Evolutionary conservation across 177 flowering plant genomes (phyloP).

Genomic region (Vitis hybrid): DNA sequence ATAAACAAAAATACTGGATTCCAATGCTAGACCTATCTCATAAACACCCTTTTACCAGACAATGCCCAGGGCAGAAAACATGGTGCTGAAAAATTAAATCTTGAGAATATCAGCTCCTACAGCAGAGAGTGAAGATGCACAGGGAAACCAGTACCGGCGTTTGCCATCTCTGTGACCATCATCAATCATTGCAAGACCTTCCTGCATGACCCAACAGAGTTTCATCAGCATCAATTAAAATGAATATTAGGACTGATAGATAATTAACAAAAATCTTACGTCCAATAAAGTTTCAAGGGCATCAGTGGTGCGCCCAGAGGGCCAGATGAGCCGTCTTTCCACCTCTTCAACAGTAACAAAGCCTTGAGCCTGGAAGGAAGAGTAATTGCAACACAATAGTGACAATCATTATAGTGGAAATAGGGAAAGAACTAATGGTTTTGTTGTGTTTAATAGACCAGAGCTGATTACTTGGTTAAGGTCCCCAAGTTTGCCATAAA

Average conservation of each 20-base stretch:
- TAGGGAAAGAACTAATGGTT: background rate
- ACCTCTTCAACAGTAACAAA: constrained; percentile 88
- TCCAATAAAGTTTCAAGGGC: constrained; percentile 82
- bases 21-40: too few relatives aligned
- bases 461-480: background rate
- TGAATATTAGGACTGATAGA: background rate
- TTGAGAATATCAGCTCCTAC: constrained; percentile 26
- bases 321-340: constrained; percentile 73
- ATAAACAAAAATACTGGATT: too few relatives aligned
- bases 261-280: constrained; percentile 32
- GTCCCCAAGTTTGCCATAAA: background rate
- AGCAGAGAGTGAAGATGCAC: constrained; percentile 60
- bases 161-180: constrained; percentile 87
- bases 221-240: constrained; percentile 2
- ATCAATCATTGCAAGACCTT: constrained; percentile 97
- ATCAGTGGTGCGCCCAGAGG: constrained; percentile 83
- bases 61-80: background rate
- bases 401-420: background rate
- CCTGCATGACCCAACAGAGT: constrained; percentile 47
- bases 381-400: background rate
- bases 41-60: too few relatives aligned
- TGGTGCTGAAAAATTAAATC: background rate
- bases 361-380: constrained; percentile 67
- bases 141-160: constrained; percentile 93
- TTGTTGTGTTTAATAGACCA: background rate